Percentiles rank a stretch among this genome's conserved stretches.
Evolutionary conservation across 345 rosid genomes (phyloP).

Genomic region (Cardamine occulta): DNA sequence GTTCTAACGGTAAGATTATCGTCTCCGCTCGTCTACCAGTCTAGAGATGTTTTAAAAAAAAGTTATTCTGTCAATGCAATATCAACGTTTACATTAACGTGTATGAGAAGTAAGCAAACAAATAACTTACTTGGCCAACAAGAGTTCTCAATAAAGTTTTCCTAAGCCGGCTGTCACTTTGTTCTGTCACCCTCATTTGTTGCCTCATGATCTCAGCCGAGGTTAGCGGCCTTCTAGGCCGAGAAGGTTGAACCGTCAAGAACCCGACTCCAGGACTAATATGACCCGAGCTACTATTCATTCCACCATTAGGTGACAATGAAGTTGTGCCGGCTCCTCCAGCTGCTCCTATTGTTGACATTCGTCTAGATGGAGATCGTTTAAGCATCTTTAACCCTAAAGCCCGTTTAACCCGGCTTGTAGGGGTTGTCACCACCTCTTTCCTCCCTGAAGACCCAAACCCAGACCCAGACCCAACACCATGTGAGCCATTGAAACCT

Average conservation of each 20-base stretch:
- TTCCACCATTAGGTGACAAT: conserved; percentile 51
- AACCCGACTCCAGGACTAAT: conserved; percentile 47
- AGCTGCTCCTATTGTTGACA: conserved; percentile 46
- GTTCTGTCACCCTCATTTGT: conserved; percentile 93
- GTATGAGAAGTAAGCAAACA: conserved; percentile 4
- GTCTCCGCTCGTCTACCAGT: conserved; percentile 86
- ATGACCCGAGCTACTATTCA: conserved; percentile 22
- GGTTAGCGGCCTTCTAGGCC: conserved; percentile 74
- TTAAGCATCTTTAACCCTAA: conserved; percentile 77
- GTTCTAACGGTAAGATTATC: conserved; percentile 83
- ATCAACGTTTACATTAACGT: conserved; percentile 4
- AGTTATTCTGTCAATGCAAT: neutral
- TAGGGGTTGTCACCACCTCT: conserved; percentile 79
- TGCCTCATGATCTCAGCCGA: conserved; percentile 95
- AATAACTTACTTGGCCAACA: conserved; percentile 82
- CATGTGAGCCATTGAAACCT: conserved; percentile 36
- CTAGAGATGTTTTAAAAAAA: conserved; percentile 37
- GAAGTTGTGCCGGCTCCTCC: conserved; percentile 50
- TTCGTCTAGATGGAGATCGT: conserved; percentile 72
- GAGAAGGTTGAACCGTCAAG: conserved; percentile 49
- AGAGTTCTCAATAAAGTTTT: conserved; percentile 87
- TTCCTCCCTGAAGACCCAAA: conserved; percentile 57
- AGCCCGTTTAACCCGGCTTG: conserved; percentile 73
- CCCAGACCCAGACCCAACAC: conserved; percentile 32
- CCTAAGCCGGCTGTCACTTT: conserved; percentile 77